A percentile compares a stretch with the other conserved stretches of the same genome.
Conservation (phyloP, 805 yeast species). For the Teunomyces kruisii region DNA sequence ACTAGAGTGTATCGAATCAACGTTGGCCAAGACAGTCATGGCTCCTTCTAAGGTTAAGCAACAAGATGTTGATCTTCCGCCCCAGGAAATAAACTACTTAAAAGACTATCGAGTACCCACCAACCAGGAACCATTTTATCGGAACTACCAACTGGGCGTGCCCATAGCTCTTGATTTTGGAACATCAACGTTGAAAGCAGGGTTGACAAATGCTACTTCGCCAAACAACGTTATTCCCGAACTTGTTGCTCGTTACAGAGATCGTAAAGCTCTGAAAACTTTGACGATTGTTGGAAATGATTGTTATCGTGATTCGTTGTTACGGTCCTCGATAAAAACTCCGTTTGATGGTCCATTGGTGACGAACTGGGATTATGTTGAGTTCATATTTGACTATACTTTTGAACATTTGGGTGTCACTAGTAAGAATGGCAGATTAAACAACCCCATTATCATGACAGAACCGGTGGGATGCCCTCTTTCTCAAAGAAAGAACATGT, state of each 20-base stretch:
- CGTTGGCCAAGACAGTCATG: conserved; percentile 3
- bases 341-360: conserved; percentile 88
- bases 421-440: conserved; percentile 46
- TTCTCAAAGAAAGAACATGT: conserved; percentile 69
- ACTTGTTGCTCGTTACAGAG: conserved; percentile 71
- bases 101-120: conserved; percentile 40
- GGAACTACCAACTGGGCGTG: conserved; percentile 48
- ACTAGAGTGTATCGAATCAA: background rate
- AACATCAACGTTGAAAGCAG: conserved; percentile 56
- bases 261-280: conserved; percentile 61
- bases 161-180: conserved; percentile 95
- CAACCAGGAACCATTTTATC: conserved; percentile 46
- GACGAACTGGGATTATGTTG: conserved; percentile 91
- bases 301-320: conserved; percentile 64
- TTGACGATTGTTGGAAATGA: conserved; percentile 84
- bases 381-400: conserved; percentile 77
- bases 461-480: conserved; percentile 74
- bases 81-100: conserved; percentile 42
- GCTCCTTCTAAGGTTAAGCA: conserved; percentile 10
- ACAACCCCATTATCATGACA: conserved; percentile 78
- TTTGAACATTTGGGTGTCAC: conserved; percentile 75
- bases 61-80: conserved; percentile 31
- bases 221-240: conserved; percentile 73
- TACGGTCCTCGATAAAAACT: conserved; percentile 65
- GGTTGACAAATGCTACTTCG: conserved; percentile 45